Base-by-base conservation (phyloP, 352 stramenopile species). In the Phytopythium cucurbitacearum region DNA sequence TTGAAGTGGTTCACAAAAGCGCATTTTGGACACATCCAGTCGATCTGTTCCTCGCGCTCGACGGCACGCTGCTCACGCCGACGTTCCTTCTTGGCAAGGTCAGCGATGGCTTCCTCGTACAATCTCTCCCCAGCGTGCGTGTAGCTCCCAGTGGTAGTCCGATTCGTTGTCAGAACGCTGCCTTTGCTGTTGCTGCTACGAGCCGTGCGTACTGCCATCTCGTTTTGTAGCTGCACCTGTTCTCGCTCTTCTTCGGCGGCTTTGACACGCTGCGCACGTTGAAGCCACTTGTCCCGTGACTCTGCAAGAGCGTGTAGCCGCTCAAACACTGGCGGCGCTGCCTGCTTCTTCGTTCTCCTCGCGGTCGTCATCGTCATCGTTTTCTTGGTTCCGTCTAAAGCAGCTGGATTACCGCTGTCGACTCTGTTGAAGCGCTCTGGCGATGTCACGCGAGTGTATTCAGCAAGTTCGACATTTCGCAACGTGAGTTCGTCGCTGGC, bases 11-110 rank as follows among this genome's bases (percentile, higher is more conserved):
- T 93, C 37, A 78, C 54, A 48, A 69, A 80, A 1, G 80, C 76
- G 51, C 82, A 93, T 55, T 89, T 89, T 13, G 80, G 76, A 28
- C 82, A 93, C 67, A 86, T 91, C 82, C 82, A 93, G 62, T 87
- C 66, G 48, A 83, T 60, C 43, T 87, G 50, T 5, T 77, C 49
- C 37, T 84, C 73, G 5, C 65, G 62, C 36, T 87, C 76, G 7
- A 47, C 40, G 15, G 60, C 65, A 7, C 70, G 74, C 34, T 71
- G 73, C 13, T 80, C 70, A 5, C 68, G 50, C 1, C 74, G 60
- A 46, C 78, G 67, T 49, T 81, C 61, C 44, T 82, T 85, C 57
- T 85, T 89, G 40, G 78, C 73, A 32, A 85, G 55, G 45, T 93
- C 82, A 4, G 61, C 71, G 10, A 89, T 49, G 13, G 80, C 82